Evolutionary conservation across 129 eudicot genomes (phyloP).

Genomic region (Helianthus annuus): DNA sequence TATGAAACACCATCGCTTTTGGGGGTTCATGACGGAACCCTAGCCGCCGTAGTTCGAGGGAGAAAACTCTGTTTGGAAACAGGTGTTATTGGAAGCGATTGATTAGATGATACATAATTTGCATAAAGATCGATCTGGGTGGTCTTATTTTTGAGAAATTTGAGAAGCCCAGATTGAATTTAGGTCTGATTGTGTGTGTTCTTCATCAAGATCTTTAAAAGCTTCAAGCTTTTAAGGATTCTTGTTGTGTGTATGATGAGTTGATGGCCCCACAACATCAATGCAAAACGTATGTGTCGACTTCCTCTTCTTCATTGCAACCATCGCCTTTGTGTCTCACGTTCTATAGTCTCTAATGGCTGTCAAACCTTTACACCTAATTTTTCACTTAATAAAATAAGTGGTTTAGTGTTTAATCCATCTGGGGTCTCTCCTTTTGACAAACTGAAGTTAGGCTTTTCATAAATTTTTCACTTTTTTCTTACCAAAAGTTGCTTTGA

Average conservation of each 20-base stretch:
- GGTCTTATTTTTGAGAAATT: slow-evolving; percentile 16
- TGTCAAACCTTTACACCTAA: no score
- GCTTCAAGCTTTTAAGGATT: slow-evolving; percentile 13
- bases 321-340: no score
- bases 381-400: no score
- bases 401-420: slow-evolving; percentile 29
- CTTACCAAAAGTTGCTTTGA: slow-evolving; percentile 13
- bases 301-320: no score
- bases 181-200: slow-evolving; percentile 30
- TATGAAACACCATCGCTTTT: no score
- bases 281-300: no score
- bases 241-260: slow-evolving; percentile 8
- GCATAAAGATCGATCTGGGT: no score
- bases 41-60: no score
- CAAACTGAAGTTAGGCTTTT: slow-evolving; percentile 21
- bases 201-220: slow-evolving; percentile 18
- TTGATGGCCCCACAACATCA: slow-evolving; percentile 34
- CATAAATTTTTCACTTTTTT: neutral
- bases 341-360: no score
- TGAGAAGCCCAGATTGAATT: slow-evolving; percentile 19
- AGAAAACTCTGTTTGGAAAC: no score
- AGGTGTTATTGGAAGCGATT: slow-evolving; percentile 1
- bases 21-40: no score
- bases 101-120: slow-evolving; percentile 12
- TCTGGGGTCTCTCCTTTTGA: slow-evolving; percentile 28